These are phyloP conservation scores for Trypanosoma conorhini DNA, from an alignment of 208 protist genomes.

Conservation along the genomic window DNA sequence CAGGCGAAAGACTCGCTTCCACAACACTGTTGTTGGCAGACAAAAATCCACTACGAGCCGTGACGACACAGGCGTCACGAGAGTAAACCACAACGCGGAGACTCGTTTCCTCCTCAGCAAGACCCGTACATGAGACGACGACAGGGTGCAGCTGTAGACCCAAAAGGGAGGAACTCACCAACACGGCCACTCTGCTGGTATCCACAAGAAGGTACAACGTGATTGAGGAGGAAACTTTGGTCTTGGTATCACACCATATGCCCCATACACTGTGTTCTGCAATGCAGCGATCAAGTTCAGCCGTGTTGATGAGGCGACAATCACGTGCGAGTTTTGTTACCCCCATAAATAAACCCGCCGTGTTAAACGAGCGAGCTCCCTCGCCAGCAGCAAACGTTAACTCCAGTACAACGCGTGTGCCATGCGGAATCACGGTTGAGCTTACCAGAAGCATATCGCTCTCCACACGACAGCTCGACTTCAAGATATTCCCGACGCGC, in stretches of 20 bases:
- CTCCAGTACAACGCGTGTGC: slow-evolving; percentile 56
- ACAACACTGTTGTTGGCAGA: slow-evolving; percentile 48
- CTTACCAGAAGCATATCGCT: slow-evolving; percentile 67
- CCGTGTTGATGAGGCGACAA: slow-evolving; percentile 38
- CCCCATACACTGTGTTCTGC: slow-evolving; percentile 72
- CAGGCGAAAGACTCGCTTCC: slow-evolving; percentile 49
- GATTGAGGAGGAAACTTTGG: slow-evolving; percentile 49
- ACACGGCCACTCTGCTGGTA: slow-evolving; percentile 48
- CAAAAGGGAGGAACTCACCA: slow-evolving; percentile 65
- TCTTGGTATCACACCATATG: slow-evolving; percentile 72
- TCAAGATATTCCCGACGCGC: slow-evolving; percentile 47
- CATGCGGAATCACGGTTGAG: slow-evolving; percentile 52
- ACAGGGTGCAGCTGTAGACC: slow-evolving; percentile 65
- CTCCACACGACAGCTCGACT: slow-evolving; percentile 34
- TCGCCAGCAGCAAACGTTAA: slow-evolving; percentile 15
- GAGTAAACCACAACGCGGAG: slow-evolving; percentile 75
- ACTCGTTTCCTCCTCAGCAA: slow-evolving; percentile 35
- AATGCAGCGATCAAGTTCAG: slow-evolving; percentile 66
- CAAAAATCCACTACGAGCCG: slow-evolving; percentile 44
- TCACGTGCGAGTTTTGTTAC: slow-evolving; percentile 58
- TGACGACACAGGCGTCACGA: slow-evolving; percentile 54
- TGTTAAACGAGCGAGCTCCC: slow-evolving; percentile 7
- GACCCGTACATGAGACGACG: slow-evolving; percentile 56
- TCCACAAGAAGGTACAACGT: slow-evolving; percentile 69
- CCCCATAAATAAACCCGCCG: slow-evolving; percentile 72